These are phyloP conservation scores for Penicillium sp. DNA, from an alignment of 2,329 filamentous ascomycete genomes.

Conservation along the genomic window DNA sequence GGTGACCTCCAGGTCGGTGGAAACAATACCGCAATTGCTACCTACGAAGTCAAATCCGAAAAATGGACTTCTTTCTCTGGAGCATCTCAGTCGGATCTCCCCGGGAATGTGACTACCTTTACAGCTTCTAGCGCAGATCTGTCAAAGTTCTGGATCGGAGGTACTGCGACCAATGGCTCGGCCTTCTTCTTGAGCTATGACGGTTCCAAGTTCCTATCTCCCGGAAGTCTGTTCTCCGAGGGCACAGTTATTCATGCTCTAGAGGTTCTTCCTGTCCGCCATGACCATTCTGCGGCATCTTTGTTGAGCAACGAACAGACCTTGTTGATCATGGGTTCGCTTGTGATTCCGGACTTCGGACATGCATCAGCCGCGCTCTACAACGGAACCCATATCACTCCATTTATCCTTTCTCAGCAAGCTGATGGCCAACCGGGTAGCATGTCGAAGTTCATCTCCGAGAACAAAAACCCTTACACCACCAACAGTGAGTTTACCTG, in stretches of 20 bases:
- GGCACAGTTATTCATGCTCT: conserved; percentile 66
- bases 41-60: conserved; percentile 60
- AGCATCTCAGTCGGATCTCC: conserved; percentile 47
- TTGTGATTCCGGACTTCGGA: conserved; percentile 67
- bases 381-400: conserved; percentile 68
- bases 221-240: conserved; percentile 54
- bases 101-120: conserved; percentile 70
- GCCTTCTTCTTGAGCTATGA: conserved; percentile 77
- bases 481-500: conserved; percentile 48
- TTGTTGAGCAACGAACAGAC: conserved; percentile 60
- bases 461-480: conserved; percentile 68
- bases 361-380: conserved; percentile 78
- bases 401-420: conserved; percentile 70
- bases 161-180: conserved; percentile 58
- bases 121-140: conserved; percentile 63
- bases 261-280: conserved; percentile 66
- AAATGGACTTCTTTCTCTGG: conserved; percentile 56
- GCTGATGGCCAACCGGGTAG: conserved; percentile 59
- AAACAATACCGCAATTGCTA: conserved; percentile 59
- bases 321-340: conserved; percentile 74
- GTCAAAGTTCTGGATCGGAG: conserved; percentile 72
- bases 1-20: conserved; percentile 64
- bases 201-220: conserved; percentile 59
- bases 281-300: conserved; percentile 56
- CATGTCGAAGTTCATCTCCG: conserved; percentile 72